A percentile compares a stretch with the other conserved stretches of the same genome.
These are phyloP conservation scores for Arctostaphylos glauca DNA, from an alignment of 148 eudicot species.

Conservation along the genomic window DNA sequence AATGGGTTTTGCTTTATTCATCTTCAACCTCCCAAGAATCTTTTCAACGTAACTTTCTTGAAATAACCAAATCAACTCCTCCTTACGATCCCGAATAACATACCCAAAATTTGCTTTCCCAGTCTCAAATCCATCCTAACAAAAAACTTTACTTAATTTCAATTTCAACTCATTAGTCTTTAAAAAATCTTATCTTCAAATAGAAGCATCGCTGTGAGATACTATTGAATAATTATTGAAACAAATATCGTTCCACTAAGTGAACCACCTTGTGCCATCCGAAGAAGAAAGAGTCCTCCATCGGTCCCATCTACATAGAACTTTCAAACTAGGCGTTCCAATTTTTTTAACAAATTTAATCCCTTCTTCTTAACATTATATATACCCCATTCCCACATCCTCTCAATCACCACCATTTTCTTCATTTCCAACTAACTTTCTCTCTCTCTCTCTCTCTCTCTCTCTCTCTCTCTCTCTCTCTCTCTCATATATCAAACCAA, in stretches of 20 bases:
- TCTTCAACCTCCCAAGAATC: too few relatives aligned
- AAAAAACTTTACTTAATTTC: too few relatives aligned
- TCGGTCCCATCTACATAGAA: neutral
- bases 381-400: neutral
- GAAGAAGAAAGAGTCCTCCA: conserved; percentile 11
- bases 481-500: neutral
- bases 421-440: neutral
- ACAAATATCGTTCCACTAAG: neutral
- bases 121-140: too few relatives aligned
- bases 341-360: too few relatives aligned
- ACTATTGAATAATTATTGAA: too few relatives aligned
- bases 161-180: too few relatives aligned
- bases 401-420: neutral
- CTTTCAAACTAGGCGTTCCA: neutral
- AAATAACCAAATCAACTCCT: too few relatives aligned
- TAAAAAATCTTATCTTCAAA: neutral
- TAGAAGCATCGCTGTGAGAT: neutral
- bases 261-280: neutral
- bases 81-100: too few relatives aligned
- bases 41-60: too few relatives aligned
- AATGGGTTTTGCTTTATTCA: too few relatives aligned
- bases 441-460: neutral
- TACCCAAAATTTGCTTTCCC: too few relatives aligned
- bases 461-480: neutral
- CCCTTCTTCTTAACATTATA: neutral